Base-by-base conservation (phyloP, 352 stramenopile species). In the Phytophthora sojae region DNA sequence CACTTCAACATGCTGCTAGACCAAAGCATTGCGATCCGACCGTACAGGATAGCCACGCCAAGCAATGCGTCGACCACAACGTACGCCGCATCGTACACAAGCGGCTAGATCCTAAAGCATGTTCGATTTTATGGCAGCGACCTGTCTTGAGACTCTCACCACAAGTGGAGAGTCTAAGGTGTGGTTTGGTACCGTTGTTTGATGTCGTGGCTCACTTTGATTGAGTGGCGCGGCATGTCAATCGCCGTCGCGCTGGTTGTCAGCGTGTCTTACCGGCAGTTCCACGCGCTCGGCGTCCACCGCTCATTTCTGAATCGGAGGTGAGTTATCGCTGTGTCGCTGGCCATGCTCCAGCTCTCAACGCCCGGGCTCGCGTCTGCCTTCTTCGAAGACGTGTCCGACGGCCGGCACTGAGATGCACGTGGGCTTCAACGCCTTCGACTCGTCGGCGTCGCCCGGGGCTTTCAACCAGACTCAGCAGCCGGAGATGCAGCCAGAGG, bases 281-380 rank as follows among this genome's bases (percentile, higher is more conserved):
- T 47, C 39, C 39, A 12, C 12, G 39, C 14, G 21, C 15, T 19
- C 9, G 37, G 37, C 14, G 37, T 14, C 37, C 8, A 44, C 37
- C 39, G 39, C 14, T 49, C 39, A 49, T n/a, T 49, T 49, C 39
- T 49, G 39, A 49, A 49, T 49, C 39, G 14, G 39, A 49, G 39
- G 39, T 49, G 39, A 49, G 39, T 49, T 49, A 6, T 49, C 15
- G 39, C 39, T n/a, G 39, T 4, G 39, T 47, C 39, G 39, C 26
- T 4, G 5, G 39, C 39, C 39, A 21, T 47, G 39, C 15, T 47
- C 39, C 39, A 49, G 39, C 17, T 49, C 39, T 49, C 0, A 4
- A 8, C 39, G 14, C 39, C 7, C 7, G 37, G 11, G 37, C 37
- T 44, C 37, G 37, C 11, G 37, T 2, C 37, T 49, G 39, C 39